Evolutionary conservation across 225 moss, liverwort and hornwort genomes (phyloP), one percentile per base, ranked within the genome.

Genomic region (Neckera pumila): DNA sequence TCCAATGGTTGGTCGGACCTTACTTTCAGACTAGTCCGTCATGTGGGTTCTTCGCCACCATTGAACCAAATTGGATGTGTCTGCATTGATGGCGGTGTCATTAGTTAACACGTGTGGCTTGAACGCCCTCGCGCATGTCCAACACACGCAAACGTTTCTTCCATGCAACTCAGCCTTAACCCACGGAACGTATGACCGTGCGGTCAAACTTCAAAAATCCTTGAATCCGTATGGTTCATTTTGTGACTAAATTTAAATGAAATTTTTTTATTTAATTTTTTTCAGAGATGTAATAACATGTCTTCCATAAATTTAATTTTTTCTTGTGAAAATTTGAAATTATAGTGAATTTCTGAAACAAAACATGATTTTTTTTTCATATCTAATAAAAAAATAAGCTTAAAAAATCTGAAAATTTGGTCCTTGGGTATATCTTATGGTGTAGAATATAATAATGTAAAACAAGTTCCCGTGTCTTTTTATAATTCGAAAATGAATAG

Each of bases 391-490:
- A 70, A 34, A 42, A 25, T 26, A 42, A 25, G 4, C 16, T 72
- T 10, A 4, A 16, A 72, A 42, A 14, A 72, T 72, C 27, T 72
- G 5, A 72, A 72, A 42, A n/a, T n/a, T n/a, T 66, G 4, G 1
- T 34, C 7, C 0, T 12, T 12, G n/a, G 21, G 2, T 22, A 7
- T 22, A 40, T 1, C 5, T 26, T 26, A 7, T n/a, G 38, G 8
- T 13, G 1, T 23, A 7, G 13, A 38, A 71, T 3, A 47, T 75
- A 0, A 12, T 20, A 5, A 49, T 45, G 0, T 10, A 16, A 25
- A 43, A 1, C 3, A 72, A 72, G 27, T 43, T 27, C 3, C 0
- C 0, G 0, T 17, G 0, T 27, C 3, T 26, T 15, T 17, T 0
- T 16, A 16, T 16, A 14, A 9, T 43, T 16, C 5, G 1, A 16